Evolutionary conservation across 495 filamentous ascomycete species (phyloP), one percentile per base, ranked within the genome.

Genomic region (Daldinia childiae): DNA sequence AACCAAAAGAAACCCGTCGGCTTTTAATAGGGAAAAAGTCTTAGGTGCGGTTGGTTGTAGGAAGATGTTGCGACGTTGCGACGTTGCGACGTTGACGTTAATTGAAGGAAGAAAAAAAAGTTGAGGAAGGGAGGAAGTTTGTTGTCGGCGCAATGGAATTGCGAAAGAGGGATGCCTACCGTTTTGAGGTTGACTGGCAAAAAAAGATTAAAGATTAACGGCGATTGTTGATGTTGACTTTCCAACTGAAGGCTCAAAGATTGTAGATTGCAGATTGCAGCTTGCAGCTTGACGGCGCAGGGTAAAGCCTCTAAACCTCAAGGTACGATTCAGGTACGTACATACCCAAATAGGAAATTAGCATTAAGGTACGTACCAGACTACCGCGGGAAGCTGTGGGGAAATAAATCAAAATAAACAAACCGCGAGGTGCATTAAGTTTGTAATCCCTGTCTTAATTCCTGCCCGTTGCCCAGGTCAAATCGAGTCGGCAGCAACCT

Each of bases 351-450:
- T 61, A 39, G 56, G 70, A 48, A 68, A 64, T 48, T 41, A 59
- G 59, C 64, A 67, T 68, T 12, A 56, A 64, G 26, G 56, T 73
- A 73, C 57, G 24, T 32, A 36, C 19, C 29, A 17, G 32, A 21
- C 17, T 58, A 24, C 36, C 14, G 38, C 50, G 61, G 71, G 58
- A 57, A 69, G 45, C 27, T 58, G 62, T 69, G 71, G 66, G 45
- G 62, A 69, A 41, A 21, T 11, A 38, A 69, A 73, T 73, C 71
- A 73, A 73, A 73, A 73, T 58, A 73, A 73, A 73, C 71, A 73
- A 69, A 69, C 56, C 66, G 66, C 51, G 66, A 66, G 30, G 54
- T 30, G 45, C 34, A 41, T 61, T 39, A 58, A 29, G n/a, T 9
- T 19, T 12, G 1, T 56, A 11, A 69, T 62, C 65, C 71, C 51